Base-by-base conservation (phyloP, 768 basidiomycete species). In the Lenzites betulinus region DNA sequence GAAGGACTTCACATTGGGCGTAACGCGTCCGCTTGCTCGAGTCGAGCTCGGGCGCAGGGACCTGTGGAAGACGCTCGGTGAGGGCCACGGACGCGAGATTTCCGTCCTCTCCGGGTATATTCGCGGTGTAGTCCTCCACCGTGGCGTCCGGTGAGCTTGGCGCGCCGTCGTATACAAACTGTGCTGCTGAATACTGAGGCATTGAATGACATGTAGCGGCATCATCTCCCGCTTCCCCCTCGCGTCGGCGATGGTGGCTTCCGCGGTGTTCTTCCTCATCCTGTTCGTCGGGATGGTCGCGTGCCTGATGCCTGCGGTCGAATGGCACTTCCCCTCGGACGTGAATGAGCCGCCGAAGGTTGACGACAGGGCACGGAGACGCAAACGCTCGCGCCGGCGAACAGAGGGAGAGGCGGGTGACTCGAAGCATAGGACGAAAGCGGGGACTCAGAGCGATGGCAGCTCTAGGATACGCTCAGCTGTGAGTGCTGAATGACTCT, bases 21-120 rank as follows among this genome's bases (percentile, higher is more conserved):
- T 78, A 26, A 76, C 83, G 15, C 74, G 73, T 13, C 69, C 88
- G 15, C 66, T 75, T 49, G 92, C 88, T n/a, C 74, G 71, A 51
- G 77, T 93, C n/a, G 82, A 89, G 67, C 69, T 94, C 43, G 92
- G 92, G 4, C 84, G 92, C 43, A 78, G 73, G 13, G 92, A 94
- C 69, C 76, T 76, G 33, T 94, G 92, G 92, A 85, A 73, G 70
- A 81, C 75, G 28, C 49, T 93, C 22, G 90, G 90, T 7, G 75
- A 71, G 15, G 92, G 90, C 2, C 76, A 87, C 73, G 89, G 84
- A 16, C 85, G 87, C 54, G 92, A 94, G 71, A 67, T 94, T 3
- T 88, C 82, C 63, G 83, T 94, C 9, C 68, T 81, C 30, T 78
- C 83, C 22, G 88, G 90, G 22, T 80, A 77, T 38, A 65, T 94